Percentiles rank a stretch among this genome's conserved stretches.
Evolutionary conservation across 257 asterid genomes (phyloP).

Genomic region (Solanum chmielewskii): DNA sequence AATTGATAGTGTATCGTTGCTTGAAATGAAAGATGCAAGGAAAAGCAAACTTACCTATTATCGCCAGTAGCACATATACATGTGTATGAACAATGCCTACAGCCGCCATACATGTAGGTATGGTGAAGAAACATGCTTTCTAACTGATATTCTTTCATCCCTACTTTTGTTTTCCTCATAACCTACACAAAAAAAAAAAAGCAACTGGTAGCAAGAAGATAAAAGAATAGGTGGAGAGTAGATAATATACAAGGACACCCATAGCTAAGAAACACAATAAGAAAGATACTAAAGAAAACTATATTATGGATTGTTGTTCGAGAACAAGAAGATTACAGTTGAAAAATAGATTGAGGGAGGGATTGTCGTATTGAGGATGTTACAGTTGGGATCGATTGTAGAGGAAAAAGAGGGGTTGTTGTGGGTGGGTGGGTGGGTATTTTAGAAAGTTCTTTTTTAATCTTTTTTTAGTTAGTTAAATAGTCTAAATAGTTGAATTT

Average conservation of each 20-base stretch:
- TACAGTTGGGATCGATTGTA: too few relatives aligned
- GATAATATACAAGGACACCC: not conserved
- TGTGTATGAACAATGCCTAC: slow-evolving; percentile 97
- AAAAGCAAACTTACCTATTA: slow-evolving; percentile 41
- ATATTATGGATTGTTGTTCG: not conserved
- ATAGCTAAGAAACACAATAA: not conserved
- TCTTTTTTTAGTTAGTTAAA: too few relatives aligned
- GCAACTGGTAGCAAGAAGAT: slow-evolving; percentile 7
- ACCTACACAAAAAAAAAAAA: slow-evolving; percentile 44
- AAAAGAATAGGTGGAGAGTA: not conserved
- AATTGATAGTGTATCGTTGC: not conserved
- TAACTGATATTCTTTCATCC: slow-evolving; percentile 91
- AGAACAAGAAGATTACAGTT: too few relatives aligned
- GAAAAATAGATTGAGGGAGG: too few relatives aligned
- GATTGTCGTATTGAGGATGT: too few relatives aligned
- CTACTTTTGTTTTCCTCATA: slow-evolving; percentile 64
- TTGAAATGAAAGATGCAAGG: not conserved
- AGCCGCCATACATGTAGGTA: slow-evolving; percentile 97
- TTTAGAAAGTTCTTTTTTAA: too few relatives aligned
- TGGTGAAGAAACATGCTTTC: slow-evolving; percentile 97
- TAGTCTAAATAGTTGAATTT: too few relatives aligned
- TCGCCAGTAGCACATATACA: slow-evolving; percentile 94
- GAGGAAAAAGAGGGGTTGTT: too few relatives aligned
- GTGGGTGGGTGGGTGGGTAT: too few relatives aligned
- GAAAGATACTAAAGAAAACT: not conserved